Evolutionary conservation across 768 basidiomycete genomes (phyloP).

Genomic region (Serendipita sp.): DNA sequence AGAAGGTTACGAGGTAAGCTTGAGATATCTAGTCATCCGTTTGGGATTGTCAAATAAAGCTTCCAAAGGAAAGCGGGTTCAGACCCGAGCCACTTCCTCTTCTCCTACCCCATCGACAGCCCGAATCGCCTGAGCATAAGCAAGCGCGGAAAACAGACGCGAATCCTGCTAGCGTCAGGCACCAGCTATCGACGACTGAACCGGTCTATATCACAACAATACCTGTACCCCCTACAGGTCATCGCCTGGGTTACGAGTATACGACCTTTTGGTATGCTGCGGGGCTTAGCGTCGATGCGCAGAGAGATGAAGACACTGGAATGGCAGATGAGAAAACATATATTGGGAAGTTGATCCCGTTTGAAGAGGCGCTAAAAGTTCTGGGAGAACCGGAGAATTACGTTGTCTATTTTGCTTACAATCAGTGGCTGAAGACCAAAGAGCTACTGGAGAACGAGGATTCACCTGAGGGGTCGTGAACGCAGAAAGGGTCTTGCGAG

Average conservation of each 20-base stretch:
- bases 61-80: background rate
- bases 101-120: background rate
- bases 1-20: conserved; percentile 54
- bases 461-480: background rate
- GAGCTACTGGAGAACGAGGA: background rate
- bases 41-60: background rate
- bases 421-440: background rate
- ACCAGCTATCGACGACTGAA: background rate
- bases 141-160: background rate
- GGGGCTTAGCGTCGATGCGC: conserved; percentile 34
- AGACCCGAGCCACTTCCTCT: background rate
- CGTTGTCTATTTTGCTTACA: background rate
- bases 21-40: conserved; percentile 2
- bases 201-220: conserved; percentile 8
- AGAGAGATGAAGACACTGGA: conserved; percentile 34
- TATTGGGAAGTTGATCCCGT: conserved; percentile 25
- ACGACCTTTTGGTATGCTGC: conserved; percentile 41
- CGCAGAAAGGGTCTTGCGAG: background rate
- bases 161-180: background rate
- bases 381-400: background rate
- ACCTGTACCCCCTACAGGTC: background rate
- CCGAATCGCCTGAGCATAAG: background rate
- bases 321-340: conserved; percentile 43
- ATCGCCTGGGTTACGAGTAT: conserved; percentile 30
- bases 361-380: conserved; percentile 26